Base-by-base conservation (phyloP, 805 yeast genomes). In the Candida hungchunana region DNA sequence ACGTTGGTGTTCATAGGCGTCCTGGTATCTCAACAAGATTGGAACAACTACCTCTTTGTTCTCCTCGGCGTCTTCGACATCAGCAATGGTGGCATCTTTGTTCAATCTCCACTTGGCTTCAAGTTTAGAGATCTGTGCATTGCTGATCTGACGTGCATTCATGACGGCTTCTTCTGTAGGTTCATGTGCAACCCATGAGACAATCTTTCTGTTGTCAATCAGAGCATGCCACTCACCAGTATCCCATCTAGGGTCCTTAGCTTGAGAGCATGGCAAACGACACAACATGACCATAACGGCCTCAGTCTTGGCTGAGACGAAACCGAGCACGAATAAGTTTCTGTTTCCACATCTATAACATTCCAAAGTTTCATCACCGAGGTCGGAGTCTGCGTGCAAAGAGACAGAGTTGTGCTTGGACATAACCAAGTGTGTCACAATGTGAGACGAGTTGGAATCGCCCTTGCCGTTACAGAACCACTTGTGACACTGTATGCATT, bases 401-500 rank as follows among this genome's bases (percentile, higher is more conserved):
- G 82, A 68, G 3, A 89, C 87, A 15, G 59, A 66, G 49, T 79
- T 78, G 56, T 89, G 97, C 43, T 80, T 76, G 1, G 95, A 74
- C 47, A 84, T 63, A 19, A 87, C 94, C 55, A 88, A 62, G 59
- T 89, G 97, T 13, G 84, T 83, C 14, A 89, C 78, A 12, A 89
- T 84, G 57, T 89, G 97, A 12, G 83, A 75, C 9, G 73, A 62
- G 10, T 31, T 34, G n/a, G 75, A 60, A 32, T 62, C 66, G 15
- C 73, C 69, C 38, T 76, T 75, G 11, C 84, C 73, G 55, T 89
- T 89, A 64, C 97, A 89, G 56, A 89, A 89, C 96, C 96, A 89
- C 55, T 78, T 80, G 47, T 75, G 60, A 59, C 96, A 89, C 6
- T 70, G 66, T 40, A 74, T 73, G 63, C 97, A 89, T 47, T 80